Percentiles rank a stretch among this genome's conserved stretches.
Conservation (phyloP, 192 early-diverging fungal species). For the Coemansia asiatica region DNA sequence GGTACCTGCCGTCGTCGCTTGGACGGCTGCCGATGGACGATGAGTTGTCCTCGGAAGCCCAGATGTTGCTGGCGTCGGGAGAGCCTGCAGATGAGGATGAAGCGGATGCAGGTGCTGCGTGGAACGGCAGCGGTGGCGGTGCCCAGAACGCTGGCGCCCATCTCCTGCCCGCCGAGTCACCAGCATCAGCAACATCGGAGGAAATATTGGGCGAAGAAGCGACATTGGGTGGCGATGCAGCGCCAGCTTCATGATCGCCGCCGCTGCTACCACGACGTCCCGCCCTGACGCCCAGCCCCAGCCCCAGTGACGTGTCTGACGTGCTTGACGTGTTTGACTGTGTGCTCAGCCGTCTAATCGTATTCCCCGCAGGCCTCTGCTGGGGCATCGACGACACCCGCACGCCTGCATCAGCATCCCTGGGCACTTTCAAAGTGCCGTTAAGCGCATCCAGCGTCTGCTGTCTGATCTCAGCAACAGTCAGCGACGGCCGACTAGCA, state of each 20-base stretch:
- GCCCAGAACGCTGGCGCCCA: conserved; percentile 49
- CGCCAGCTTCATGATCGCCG: no score
- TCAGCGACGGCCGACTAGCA: conserved; percentile 23
- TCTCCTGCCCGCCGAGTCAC: conserved; percentile 1
- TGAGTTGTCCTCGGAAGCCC: conserved; percentile 20
- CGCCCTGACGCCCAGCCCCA: conserved; percentile 24
- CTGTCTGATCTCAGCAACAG: conserved; percentile 43
- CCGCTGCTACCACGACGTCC: conserved; percentile 1
- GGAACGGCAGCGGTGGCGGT: conserved; percentile 16
- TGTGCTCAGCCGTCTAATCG: conserved; percentile 16
- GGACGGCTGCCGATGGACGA: conserved; percentile 9
- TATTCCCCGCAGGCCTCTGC: conserved; percentile 4
- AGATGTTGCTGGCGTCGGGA: no score
- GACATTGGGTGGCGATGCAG: no score
- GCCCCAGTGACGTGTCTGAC: no score
- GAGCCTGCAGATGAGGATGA: neutral
- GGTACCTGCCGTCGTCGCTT: conserved; percentile 23
- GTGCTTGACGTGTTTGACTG: no score
- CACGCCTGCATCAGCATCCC: neutral
- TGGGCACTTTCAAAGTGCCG: conserved; percentile 15
- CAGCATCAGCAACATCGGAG: neutral
- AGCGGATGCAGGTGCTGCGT: conserved; percentile 1
- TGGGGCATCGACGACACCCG: conserved; percentile 11
- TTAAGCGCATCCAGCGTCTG: conserved; percentile 49
- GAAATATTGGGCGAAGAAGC: neutral